These are phyloP conservation scores for Xylaria polymorpha DNA, from an alignment of 2,329 filamentous ascomycete genomes.

Conservation along the genomic window DNA sequence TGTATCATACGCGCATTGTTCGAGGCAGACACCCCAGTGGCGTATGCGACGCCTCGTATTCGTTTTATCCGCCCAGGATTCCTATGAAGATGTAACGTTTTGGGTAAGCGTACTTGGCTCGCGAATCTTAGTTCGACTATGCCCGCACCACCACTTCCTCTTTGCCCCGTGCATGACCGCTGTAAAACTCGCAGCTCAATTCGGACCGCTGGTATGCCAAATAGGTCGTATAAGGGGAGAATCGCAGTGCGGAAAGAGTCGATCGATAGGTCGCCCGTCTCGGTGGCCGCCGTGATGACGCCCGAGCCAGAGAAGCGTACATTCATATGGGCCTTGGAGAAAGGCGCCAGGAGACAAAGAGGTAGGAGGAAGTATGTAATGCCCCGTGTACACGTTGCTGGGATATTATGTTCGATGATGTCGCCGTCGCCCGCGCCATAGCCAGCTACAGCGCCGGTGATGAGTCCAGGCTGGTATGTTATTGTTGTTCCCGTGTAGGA, in stretches of 20 bases:
- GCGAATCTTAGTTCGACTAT: slow-evolving; percentile 94
- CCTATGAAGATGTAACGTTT: slow-evolving; percentile 88
- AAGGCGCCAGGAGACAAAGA: slow-evolving; percentile 89
- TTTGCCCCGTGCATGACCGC: slow-evolving; percentile 80
- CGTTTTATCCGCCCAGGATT: slow-evolving; percentile 86
- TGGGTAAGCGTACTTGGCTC: slow-evolving; percentile 91
- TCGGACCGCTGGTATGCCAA: slow-evolving; percentile 82
- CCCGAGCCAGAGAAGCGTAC: slow-evolving; percentile 90
- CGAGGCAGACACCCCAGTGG: slow-evolving; percentile 87
- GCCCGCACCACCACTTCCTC: slow-evolving; percentile 84
- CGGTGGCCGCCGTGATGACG: slow-evolving; percentile 89
- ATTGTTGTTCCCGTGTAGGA: slow-evolving; percentile 95
- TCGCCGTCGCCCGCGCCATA: slow-evolving; percentile 76
- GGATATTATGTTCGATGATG: slow-evolving; percentile 83
- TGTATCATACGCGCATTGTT: slow-evolving; percentile 98
- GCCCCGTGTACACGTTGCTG: slow-evolving; percentile 80
- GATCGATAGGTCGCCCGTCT: slow-evolving; percentile 86
- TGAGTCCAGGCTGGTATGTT: slow-evolving; percentile 90
- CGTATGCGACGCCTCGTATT: slow-evolving; percentile 93
- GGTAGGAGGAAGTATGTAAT: slow-evolving; percentile 93
- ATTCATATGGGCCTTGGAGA: slow-evolving; percentile 91
- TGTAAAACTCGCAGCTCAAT: slow-evolving; percentile 87
- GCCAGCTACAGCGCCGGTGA: slow-evolving; percentile 82
- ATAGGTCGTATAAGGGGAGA: slow-evolving; percentile 87
- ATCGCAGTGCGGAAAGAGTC: slow-evolving; percentile 95